Percentiles rank a stretch among this genome's conserved stretches.
Conservation (phyloP, 768 basidiomycete species). For the Lactarius indigo region DNA sequence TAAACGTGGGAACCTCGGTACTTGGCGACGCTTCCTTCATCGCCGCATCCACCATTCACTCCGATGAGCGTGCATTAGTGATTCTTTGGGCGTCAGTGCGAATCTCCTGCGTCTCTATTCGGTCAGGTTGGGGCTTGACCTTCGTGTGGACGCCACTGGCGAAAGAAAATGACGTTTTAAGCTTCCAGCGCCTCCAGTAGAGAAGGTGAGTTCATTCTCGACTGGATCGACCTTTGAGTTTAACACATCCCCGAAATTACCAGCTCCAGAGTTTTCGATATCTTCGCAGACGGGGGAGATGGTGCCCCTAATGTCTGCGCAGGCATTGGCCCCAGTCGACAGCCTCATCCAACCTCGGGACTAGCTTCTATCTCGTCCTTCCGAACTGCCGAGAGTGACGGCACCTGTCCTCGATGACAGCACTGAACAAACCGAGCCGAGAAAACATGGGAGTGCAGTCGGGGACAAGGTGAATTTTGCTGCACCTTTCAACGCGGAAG, state of each 20-base stretch:
- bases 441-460: no score
- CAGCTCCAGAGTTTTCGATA: background rate
- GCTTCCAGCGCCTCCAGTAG: background rate
- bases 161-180: background rate
- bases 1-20: slow-evolving; percentile 10
- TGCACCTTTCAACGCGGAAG: no score
- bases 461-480: background rate
- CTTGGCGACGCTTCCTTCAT: background rate
- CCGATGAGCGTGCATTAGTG: slow-evolving; percentile 3
- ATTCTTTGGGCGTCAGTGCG: background rate
- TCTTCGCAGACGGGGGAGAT: background rate
- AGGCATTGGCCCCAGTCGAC: background rate
- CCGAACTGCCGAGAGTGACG: background rate
- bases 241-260: background rate
- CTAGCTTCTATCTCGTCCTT: background rate
- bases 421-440: background rate
- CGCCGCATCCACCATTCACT: background rate
- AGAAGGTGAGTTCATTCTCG: background rate
- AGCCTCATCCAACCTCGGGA: background rate
- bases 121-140: background rate
- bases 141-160: background rate
- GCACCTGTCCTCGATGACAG: background rate
- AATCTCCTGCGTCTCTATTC: slow-evolving; percentile 2
- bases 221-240: background rate
- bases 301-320: background rate